Base-by-base conservation (phyloP, 768 basidiomycete species). In the Omphalotus guepiniiformis region DNA sequence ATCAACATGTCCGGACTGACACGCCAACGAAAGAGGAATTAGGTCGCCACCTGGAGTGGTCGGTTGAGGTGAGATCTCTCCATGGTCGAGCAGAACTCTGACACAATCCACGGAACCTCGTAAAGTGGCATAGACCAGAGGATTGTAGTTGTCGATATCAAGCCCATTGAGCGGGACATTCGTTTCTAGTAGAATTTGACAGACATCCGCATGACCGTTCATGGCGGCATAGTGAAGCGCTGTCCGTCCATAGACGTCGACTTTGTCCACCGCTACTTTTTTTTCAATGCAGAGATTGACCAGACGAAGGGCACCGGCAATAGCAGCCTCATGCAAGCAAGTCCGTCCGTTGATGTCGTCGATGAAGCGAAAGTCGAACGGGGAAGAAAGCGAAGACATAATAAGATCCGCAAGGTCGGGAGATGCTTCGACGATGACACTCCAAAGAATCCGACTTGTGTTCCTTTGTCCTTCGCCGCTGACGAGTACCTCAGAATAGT, bases 321-420 rank as follows among this genome's bases (percentile, higher is more conserved):
- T 91, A 13, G 93, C 86, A 2, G 94, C 91, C 62, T 93, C 91
- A 59, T 98, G 96, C 18, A 98, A 76, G 54, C 90, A 92, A 3
- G 88, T 94, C 28, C 96, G 81, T 34, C 88, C 90, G 62, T 97
- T 98, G 71, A 99, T 99, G 56, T 97, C 93, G 61, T 98, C 96
- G 39, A 97, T 76, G 60, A 92, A 97, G 39, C 76, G 73, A 62
- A 92, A 98, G 64, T 97, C 90, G 61, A 97, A 91, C 0, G 85
- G 82, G 12, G 67, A 69, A 21, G 73, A 71, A 16, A 86, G 66
- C 13, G 85, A 80, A 26, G 81, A 68, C 23, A 93, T 69, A 38
- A 93, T 86, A 41, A 91, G 68, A 58, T 91, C 83, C 16, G 78
- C 84, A 35, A 89, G 70, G n/a, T 79, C 77, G 2, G 72, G 64